Percentiles rank a stretch among this genome's conserved stretches.
Conservation (phyloP, 345 rosid genomes). For the Gossypium arboreum region DNA sequence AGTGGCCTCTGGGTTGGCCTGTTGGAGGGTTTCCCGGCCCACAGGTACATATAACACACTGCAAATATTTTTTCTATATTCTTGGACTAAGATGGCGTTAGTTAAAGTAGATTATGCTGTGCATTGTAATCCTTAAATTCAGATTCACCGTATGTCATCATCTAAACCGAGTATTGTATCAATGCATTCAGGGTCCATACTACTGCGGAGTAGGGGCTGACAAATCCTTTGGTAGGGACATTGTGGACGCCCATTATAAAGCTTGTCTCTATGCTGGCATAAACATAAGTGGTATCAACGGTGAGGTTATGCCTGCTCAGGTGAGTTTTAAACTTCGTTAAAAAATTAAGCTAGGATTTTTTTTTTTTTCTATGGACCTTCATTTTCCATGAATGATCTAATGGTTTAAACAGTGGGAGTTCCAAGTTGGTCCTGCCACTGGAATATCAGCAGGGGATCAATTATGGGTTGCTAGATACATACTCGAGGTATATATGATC, state of each 20-base stretch:
- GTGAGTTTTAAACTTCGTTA: conserved; percentile 18
- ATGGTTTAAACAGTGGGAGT: conserved; percentile 58
- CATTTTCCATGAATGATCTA: not conserved
- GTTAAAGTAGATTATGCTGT: too few species aligned
- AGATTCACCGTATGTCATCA: too few species aligned
- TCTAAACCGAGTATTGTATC: not conserved
- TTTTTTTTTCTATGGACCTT: not conserved
- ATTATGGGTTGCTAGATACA: conserved; percentile 71
- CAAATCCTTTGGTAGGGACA: conserved; percentile 75
- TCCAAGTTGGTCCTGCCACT: conserved; percentile 73
- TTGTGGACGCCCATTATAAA: conserved; percentile 76
- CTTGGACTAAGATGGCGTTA: too few species aligned
- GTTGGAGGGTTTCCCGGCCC: conserved; percentile 78
- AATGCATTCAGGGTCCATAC: conserved; percentile 61
- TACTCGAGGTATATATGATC: conserved; percentile 53
- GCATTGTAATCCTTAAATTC: too few species aligned
- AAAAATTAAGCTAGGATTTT: not conserved
- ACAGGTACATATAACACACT: conserved; percentile 37
- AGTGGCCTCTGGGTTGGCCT: conserved; percentile 83
- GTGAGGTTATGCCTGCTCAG: conserved; percentile 91
- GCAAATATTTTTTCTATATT: not conserved
- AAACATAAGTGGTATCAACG: conserved; percentile 70
- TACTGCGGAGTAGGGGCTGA: conserved; percentile 83
- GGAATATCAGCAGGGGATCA: conserved; percentile 78
- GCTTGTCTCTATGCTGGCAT: conserved; percentile 83